A percentile compares a stretch with the other conserved stretches of the same genome.
phyloP scores from a whole-genome alignment of 73 alveolate species.

The Stentor coeruleus region DNA sequence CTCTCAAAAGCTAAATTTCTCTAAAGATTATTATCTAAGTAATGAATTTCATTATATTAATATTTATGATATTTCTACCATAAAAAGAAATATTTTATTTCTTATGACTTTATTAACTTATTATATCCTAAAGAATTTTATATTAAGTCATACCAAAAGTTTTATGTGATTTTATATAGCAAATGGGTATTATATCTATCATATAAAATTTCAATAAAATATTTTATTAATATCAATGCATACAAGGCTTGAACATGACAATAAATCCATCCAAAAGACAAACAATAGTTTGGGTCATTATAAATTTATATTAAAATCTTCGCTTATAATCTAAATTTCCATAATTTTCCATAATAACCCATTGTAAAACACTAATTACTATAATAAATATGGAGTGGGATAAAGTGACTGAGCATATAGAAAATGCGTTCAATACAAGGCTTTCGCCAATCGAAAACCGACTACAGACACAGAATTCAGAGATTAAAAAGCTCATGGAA shows the following conservation, averaged over 20 bases:
- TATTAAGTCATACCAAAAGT: background rate
- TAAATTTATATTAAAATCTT: no score
- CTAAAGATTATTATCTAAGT: conserved; percentile 34
- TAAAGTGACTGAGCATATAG: no score
- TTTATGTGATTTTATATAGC: background rate
- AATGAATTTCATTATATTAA: conserved; percentile 46
- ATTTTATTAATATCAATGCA: background rate
- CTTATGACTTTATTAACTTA: background rate
- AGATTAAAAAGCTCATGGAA: background rate
- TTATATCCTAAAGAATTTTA: background rate
- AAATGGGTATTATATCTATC: background rate
- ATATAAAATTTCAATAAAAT: background rate
- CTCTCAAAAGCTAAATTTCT: background rate
- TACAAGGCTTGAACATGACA: background rate
- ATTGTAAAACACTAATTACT: background rate
- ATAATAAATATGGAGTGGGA: background rate
- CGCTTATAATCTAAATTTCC: no score
- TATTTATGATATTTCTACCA: conserved; percentile 30
- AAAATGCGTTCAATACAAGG: background rate
- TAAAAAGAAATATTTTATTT: conserved; percentile 40
- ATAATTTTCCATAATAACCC: background rate
- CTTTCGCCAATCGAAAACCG: background rate
- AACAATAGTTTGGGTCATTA: no score
- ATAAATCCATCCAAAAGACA: background rate
- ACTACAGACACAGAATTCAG: background rate